Conservation (phyloP, 2,329 filamentous ascomycete genomes). For the Camptophora hylomeconis region DNA sequence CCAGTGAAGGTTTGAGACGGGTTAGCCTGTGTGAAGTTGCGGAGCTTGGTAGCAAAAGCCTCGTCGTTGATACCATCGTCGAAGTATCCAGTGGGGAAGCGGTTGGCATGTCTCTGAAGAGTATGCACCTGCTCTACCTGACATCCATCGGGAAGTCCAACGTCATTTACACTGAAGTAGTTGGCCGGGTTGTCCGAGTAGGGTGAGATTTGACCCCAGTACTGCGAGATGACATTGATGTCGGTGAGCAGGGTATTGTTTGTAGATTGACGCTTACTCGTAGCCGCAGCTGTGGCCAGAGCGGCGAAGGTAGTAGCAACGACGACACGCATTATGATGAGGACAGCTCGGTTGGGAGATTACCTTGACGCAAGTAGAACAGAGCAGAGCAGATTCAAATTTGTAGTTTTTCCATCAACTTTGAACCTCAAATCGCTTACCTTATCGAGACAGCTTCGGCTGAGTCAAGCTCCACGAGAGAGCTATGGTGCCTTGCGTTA, state of each 20-base stretch:
- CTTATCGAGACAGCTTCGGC: no score
- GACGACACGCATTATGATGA: no score
- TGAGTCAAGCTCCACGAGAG: no score
- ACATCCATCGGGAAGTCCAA: conserved; percentile 41
- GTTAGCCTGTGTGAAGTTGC: conserved; percentile 30
- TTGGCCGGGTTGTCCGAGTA: conserved; percentile 34
- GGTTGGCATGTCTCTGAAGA: conserved; percentile 42
- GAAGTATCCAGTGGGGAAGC: conserved; percentile 34
- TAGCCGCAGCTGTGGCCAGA: no score
- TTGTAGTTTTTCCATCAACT: no score
- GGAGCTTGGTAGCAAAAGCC: conserved; percentile 36
- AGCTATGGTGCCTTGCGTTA: no score
- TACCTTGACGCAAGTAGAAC: no score
- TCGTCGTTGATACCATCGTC: conserved; percentile 39
- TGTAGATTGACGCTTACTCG: no score
- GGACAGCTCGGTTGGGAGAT: no score
- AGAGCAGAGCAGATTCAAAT: no score
- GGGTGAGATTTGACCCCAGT: conserved; percentile 36
- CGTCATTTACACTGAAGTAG: conserved; percentile 23
- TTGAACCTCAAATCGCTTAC: no score
- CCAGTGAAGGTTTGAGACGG: conserved; percentile 28
- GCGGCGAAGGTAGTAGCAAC: no score
- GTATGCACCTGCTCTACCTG: conserved; percentile 42
- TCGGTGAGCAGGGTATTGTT: conserved; percentile 24
- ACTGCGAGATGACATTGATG: conserved; percentile 22